Evolutionary conservation across 2,329 filamentous ascomycete genomes (phyloP).

Genomic region (Colletotrichum melonis): DNA sequence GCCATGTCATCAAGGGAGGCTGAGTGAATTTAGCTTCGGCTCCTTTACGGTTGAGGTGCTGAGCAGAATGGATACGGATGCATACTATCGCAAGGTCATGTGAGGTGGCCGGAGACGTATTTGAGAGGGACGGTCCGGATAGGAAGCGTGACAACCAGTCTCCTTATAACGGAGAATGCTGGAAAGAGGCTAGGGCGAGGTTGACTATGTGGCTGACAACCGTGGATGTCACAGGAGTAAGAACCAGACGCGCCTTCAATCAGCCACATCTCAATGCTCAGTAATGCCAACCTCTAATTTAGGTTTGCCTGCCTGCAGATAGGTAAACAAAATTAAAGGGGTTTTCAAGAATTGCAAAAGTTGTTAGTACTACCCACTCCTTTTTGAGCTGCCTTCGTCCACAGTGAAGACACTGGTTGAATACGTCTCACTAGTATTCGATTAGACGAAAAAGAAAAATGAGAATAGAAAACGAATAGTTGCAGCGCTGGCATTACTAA

Average conservation of each 20-base stretch:
- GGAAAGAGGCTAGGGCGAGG: background rate
- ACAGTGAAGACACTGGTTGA: background rate
- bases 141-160: background rate
- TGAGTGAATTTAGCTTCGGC: background rate
- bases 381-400: background rate
- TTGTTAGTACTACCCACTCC: too few relatives aligned
- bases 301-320: too few relatives aligned
- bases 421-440: too few relatives aligned
- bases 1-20: background rate
- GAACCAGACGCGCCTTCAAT: background rate
- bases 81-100: too few relatives aligned
- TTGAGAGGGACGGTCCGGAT: background rate
- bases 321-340: too few relatives aligned
- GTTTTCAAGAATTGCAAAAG: too few relatives aligned
- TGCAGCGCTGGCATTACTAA: conserved; percentile 5
- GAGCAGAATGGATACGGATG: background rate
- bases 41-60: background rate
- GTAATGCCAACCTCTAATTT: background rate
- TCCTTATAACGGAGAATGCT: background rate
- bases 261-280: background rate
- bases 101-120: background rate
- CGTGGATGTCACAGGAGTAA: background rate
- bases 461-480: background rate
- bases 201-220: background rate
- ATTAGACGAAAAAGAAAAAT: background rate